Base-by-base conservation (phyloP, 192 early-diverging fungal species). In the Mortierella antarctica region DNA sequence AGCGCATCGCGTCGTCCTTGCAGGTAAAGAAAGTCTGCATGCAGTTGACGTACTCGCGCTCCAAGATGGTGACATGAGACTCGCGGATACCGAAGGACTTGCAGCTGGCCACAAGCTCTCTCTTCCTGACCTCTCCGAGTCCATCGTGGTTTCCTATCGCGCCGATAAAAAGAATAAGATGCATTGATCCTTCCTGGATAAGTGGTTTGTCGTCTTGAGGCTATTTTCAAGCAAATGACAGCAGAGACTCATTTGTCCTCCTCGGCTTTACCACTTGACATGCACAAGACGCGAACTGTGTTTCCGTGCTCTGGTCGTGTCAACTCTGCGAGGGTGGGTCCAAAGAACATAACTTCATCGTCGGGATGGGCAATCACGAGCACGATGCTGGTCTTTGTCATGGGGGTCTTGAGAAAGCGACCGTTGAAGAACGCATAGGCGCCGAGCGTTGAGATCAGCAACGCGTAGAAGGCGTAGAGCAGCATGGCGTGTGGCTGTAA, bases 341-440 rank as follows among this genome's bases (percentile, higher is more conserved):
- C 89, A 86, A 99, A 99, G 84, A 99, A 99, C 96, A 98, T 97
- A 88, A 95, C 96, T 71, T 99, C 97, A 82, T 99, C 97, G 86
- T 99, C 97, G 0, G 97, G 97, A 81, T 98, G 96, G 8, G 96
- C 94, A 17, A 89, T 95, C 14, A 96, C 84, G 15, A 97, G 78
- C 7, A 95, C 85, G 12, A 92, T 85, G 51, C 74, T 74, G 39
- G 84, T 62, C 57, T 63, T 57, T 4, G 49, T 70, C 23, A 80
- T 17, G 1, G 77, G 77, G 17, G 44, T 72, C 59, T 67, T 72
- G 44, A 80, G 50, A 47, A 68, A 64, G 7, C 77, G 62, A 6
- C 45, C 52, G 13, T 72, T 57, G 65, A 80, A 80, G 77, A 80
- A 80, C 8, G 59, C 70, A 52, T 80, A 80, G 44, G 45, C 52